Evolutionary conservation across 805 yeast genomes (phyloP), one percentile per base, ranked within the genome.

Genomic region (Spathaspora girioi): DNA sequence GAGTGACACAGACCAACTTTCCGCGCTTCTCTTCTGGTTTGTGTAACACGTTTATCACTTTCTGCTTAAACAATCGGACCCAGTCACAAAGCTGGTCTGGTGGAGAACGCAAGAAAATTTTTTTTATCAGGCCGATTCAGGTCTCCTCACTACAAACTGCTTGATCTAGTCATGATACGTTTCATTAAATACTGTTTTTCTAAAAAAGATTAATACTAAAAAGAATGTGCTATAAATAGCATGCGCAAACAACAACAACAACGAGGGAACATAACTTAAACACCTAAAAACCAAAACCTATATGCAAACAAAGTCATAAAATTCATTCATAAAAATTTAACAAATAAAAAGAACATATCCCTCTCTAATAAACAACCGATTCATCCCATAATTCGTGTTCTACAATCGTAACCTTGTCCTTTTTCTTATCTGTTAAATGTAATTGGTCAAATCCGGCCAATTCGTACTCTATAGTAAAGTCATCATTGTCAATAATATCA

Each of bases 401-500:
- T 19, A 48, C 47, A 42, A 51, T 47, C 23, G 40, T 47, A 43
- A 50, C 35, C 10, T 42, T 43, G 15, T 48, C 41, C 27, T 47
- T 19, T 8, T 40, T 38, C 35, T 49, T 43, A 14, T 38, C 44
- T 15, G 20, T 14, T 45, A 35, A 19, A 19, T 38, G 23, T 31
- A 27, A 31, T 38, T 42, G 15, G 12, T 23, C 29, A 51, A 43
- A 27, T 45, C 44, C 49, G 17, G 48, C 26, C 17, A 51, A 43
- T 31, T 51, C 54, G 27, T 44, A 31, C 20, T 46, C 51, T 38
- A 47, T 29, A 31, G 43, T 43, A 26, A 46, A 47, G 26, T 52
- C 57, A 20, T 56, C 58, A 19, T 63, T 65, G 43, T 67, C 72
- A 44, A 65, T 67, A 50, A 65, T 57, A 43, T 69, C 73, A 50